phyloP scores from a whole-genome alignment of 768 basidiomycete species.

The Suillus fuscotomentosus region DNA sequence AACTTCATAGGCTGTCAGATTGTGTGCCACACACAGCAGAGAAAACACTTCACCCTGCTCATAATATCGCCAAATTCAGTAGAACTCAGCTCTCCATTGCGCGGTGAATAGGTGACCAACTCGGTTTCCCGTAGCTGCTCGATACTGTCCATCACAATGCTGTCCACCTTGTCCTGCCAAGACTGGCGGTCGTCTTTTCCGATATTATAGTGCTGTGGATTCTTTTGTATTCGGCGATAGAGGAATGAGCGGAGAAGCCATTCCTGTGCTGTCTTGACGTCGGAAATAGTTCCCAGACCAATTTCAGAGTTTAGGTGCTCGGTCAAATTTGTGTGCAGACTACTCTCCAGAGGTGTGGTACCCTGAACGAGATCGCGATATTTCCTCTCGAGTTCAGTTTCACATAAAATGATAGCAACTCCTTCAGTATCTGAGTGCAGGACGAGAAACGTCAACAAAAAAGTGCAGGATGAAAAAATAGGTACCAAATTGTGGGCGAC shows the following conservation, averaged over 20 bases:
- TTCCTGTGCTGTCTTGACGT: conserved; percentile 63
- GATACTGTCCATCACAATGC: conserved; percentile 70
- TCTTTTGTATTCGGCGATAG: conserved; percentile 80
- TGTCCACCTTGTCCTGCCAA: conserved; percentile 72
- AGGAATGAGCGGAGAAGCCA: conserved; percentile 90
- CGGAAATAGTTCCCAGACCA: conserved; percentile 78
- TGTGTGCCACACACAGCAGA: conserved; percentile 5
- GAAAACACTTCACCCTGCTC: conserved; percentile 62
- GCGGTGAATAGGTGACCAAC: conserved; percentile 48
- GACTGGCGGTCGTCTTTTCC: conserved; percentile 53
- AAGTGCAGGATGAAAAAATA: neutral
- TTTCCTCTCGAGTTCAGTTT: conserved; percentile 65
- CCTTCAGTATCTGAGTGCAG: conserved; percentile 69
- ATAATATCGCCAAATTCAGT: conserved; percentile 85
- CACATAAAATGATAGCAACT: conserved; percentile 80
- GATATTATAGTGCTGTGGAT: conserved; percentile 74
- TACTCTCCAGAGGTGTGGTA: conserved; percentile 80
- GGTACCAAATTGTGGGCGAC: conserved; percentile 87
- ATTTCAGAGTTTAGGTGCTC: conserved; percentile 97
- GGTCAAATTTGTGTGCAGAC: conserved; percentile 74
- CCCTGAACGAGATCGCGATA: conserved; percentile 71
- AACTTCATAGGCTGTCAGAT: conserved; percentile 42
- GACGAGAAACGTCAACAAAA: conserved; percentile 1
- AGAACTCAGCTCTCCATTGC: conserved; percentile 46
- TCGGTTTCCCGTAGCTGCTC: conserved; percentile 56